These are phyloP conservation scores for Batrachochytrium dendrobatidis DNA, from an alignment of 371 early-diverging fungal species.

Conservation along the genomic window DNA sequence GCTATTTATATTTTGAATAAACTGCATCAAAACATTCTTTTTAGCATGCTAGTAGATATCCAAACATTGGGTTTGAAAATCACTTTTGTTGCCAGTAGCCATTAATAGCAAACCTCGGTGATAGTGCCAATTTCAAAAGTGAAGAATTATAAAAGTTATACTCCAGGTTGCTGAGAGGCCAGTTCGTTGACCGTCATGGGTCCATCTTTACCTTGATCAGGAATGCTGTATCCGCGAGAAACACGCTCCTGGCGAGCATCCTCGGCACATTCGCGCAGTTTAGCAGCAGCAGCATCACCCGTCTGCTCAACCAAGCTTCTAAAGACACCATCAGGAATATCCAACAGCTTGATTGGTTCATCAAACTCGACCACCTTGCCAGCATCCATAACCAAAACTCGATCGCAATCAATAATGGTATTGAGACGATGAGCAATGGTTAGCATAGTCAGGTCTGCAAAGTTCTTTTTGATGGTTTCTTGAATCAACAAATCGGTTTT, in stretches of 20 bases:
- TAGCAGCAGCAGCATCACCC: constrained; percentile 33
- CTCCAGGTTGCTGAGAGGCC: no score
- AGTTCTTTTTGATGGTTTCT: constrained; percentile 52
- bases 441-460: constrained; percentile 59
- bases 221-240: constrained; percentile 11
- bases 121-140: no score
- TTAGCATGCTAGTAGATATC: no score
- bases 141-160: no score
- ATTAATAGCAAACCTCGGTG: no score
- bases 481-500: constrained; percentile 61
- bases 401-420: constrained; percentile 28
- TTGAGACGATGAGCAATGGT: constrained; percentile 53
- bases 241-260: constrained; percentile 21
- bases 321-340: constrained; percentile 26
- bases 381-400: constrained; percentile 26
- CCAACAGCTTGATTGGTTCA: constrained; percentile 23
- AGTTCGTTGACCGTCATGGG: constrained; percentile 4
- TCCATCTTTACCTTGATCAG: neutral
- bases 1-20: no score
- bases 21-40: no score
- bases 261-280: constrained; percentile 24
- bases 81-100: no score
- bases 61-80: no score
- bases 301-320: constrained; percentile 36
- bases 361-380: constrained; percentile 28